Evolutionary conservation across 1,139 yeast species (phyloP).

Genomic region (Zygosaccharomyces pseudobailii): DNA sequence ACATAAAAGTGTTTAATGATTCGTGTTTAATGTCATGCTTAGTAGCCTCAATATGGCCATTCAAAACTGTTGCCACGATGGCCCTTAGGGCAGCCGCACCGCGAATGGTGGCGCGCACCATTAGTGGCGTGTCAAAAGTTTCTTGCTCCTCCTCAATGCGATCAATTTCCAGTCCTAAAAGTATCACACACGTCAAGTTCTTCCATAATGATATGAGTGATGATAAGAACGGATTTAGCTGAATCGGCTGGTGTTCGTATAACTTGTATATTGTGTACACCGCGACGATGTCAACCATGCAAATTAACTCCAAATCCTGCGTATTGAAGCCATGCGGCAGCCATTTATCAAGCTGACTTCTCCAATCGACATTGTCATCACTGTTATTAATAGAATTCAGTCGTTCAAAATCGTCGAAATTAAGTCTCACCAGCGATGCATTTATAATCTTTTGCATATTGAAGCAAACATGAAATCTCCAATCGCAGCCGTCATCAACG

Average conservation of each 20-base stretch:
- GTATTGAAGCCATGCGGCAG: conserved; percentile 43
- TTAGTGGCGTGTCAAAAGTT: conserved; percentile 43
- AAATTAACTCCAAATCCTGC: conserved; percentile 44
- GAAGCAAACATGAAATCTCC: conserved; percentile 41
- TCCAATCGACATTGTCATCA: conserved; percentile 41
- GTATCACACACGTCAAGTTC: conserved; percentile 52
- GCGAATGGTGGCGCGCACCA: conserved; percentile 49
- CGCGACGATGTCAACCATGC: conserved; percentile 49
- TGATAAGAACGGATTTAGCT: conserved; percentile 55
- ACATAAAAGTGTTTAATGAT: conserved; percentile 50
- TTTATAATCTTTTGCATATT: conserved; percentile 44
- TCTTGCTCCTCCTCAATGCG: conserved; percentile 47
- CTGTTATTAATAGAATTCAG: conserved; percentile 45
- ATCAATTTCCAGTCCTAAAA: conserved; percentile 59
- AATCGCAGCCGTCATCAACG: conserved; percentile 15
- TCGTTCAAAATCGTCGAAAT: conserved; percentile 46
- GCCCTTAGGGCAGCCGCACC: conserved; percentile 63
- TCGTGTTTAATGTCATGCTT: conserved; percentile 52
- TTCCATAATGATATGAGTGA: conserved; percentile 59
- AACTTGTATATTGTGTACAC: conserved; percentile 50
- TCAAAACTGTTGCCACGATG: conserved; percentile 55
- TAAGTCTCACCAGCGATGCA: conserved; percentile 39
- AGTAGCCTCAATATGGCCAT: conserved; percentile 39
- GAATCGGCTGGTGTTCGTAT: conserved; percentile 35
- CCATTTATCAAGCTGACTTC: conserved; percentile 44